Evolutionary conservation across 192 early-diverging fungal species (phyloP), one percentile per base, ranked within the genome.

Genomic region (Nowakowskiella sp.): DNA sequence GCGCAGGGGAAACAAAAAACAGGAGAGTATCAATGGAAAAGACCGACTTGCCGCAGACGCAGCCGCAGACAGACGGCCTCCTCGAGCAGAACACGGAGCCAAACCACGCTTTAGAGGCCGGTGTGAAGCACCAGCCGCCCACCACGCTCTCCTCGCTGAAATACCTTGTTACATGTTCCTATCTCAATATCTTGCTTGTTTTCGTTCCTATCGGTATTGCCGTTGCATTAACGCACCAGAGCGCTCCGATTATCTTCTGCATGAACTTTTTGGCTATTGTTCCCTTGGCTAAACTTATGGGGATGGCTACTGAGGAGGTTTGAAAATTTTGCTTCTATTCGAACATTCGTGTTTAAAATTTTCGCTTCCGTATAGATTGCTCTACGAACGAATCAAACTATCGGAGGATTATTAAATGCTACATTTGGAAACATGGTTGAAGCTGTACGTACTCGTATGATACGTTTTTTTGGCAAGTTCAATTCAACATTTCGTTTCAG

Each of bases 241-340:
- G 67, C 22, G 77, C 82, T 7, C 68, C 79, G 4, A 55, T 71
- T 13, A 64, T 76, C 13, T 97, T 97, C 68, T 44, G 84, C 30
- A 64, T 92, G 44, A 94, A 94, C 67, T 91, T 92, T 42, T 55
- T 89, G 39, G 90, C 89, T 22, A 88, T 94, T 53, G 70, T 97
- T 22, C 89, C 90, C 6, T 71, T 94, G 31, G 92, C 91, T 6
- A 85, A 88, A 67, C 70, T 97, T 47, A 76, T 97, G 31, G 90
- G 85, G 13, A 83, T 88, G 62, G 78, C 82, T 1, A 97, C 90
- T 3, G 93, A 97, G 52, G 88, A 97, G 46, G 60, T 92, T 39
- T 39, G 36, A 13, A 13, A 39, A 39, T 19, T 39, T 19, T 39
- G 19, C 19, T 39, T 39, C 19, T 39, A n/a, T n/a, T n/a, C n/a